These are phyloP conservation scores for Beverwykella pulmonaria DNA, from an alignment of 495 filamentous ascomycete species.

Conservation along the genomic window DNA sequence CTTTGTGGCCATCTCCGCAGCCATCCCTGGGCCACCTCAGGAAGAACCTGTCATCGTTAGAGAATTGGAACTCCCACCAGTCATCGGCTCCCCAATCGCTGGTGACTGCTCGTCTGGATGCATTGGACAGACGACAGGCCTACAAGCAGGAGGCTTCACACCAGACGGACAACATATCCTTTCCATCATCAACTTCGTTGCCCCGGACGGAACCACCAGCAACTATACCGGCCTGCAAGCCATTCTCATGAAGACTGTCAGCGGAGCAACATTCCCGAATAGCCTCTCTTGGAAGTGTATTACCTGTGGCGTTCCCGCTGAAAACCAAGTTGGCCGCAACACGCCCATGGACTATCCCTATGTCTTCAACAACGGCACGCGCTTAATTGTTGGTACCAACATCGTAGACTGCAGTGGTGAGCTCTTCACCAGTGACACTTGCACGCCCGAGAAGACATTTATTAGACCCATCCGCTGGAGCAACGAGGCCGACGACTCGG, in stretches of 20 bases:
- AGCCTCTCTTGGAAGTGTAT: not conserved
- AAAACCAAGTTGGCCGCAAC: not conserved
- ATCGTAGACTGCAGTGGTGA: not conserved
- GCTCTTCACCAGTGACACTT: not conserved
- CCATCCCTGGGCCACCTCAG: no score
- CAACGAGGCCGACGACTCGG: not conserved
- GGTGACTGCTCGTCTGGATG: no score
- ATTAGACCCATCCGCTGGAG: slow-evolving; percentile 4
- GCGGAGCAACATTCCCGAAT: not conserved
- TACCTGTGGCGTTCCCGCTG: not conserved
- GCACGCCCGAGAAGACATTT: not conserved
- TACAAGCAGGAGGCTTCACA: slow-evolving; percentile 1
- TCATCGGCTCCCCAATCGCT: no score
- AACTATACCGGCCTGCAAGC: not conserved
- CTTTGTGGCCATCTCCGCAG: no score
- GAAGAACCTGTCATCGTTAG: no score
- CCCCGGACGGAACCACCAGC: not conserved
- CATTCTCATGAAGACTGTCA: slow-evolving; percentile 1
- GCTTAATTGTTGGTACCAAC: not conserved
- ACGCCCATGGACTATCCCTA: not conserved
- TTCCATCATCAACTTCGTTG: not conserved
- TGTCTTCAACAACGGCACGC: not conserved
- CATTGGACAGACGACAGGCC: no score
- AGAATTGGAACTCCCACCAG: no score
- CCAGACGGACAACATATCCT: not conserved